Evolutionary conservation across 192 early-diverging fungal species (phyloP), one percentile per base, ranked within the genome.

Genomic region (Glomus cerebriforme): DNA sequence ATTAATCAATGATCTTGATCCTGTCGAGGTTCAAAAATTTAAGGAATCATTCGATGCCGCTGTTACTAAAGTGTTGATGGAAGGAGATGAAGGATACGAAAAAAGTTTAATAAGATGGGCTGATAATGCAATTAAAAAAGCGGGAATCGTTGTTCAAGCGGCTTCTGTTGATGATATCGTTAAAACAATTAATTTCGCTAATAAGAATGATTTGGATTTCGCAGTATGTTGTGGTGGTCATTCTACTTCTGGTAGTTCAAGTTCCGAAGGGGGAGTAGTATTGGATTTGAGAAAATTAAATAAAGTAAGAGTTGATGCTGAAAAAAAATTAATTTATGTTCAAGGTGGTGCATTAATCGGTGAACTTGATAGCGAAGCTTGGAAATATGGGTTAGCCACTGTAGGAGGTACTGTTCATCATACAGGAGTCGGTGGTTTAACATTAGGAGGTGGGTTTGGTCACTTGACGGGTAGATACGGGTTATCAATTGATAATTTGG

Each of bases 391-490:
- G 3, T 49, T 83, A 17, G 80, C 79, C 2, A 54, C 67, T 12
- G 79, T 80, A 1, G 78, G 78, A 29, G 85, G 82, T 37, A 49
- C 70, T 7, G 72, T 78, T 12, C 72, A 79, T 43, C 68, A 80
- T 67, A 78, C 80, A 54, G 85, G 88, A 37, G 78, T 88, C 26
- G 85, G 87, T 7, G 88, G 88, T 0, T 43, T 81, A 24, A 60
- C 73, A 15, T 58, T 83, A 2, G 78, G 79, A 32, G 87, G 88
- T 60, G 87, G 87, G 6, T 77, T 80, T 77, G 87, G 87, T 22
- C 84, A 76, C 37, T 24, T 84, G 12, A 72, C 79, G 58, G 82
- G 87, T 24, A 35, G 13, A 49, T 15, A 62, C 59, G 80, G 87
- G 1, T 43, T 88, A 17, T 83, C 63, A 12, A 73, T 82, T 22